phyloP scores from a whole-genome alignment of 2,329 filamentous ascomycete genomes.

The Paradendryphiella salina region DNA sequence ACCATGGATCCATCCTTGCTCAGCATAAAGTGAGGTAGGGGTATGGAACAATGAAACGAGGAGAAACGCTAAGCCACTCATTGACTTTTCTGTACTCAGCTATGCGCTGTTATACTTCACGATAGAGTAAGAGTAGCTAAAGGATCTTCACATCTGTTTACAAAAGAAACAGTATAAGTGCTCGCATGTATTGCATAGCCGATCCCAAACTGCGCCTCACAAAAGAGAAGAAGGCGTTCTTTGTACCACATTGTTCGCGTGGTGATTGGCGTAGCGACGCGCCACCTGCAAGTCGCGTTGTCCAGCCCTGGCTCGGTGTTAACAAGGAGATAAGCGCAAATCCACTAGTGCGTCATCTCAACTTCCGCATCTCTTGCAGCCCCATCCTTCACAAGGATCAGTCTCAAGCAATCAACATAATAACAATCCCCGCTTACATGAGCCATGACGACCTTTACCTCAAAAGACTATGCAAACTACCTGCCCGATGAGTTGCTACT shows the following conservation, averaged over 20 bases:
- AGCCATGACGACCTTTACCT: slow-evolving; percentile 2
- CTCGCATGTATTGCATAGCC: no score
- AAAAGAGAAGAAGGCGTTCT: not conserved
- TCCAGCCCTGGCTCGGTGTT: not conserved
- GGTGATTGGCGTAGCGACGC: not conserved
- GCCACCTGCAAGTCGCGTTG: not conserved
- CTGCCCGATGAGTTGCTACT: slow-evolving; percentile 60
- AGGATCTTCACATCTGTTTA: no score
- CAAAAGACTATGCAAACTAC: slow-evolving; percentile 35
- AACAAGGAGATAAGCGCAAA: slow-evolving; percentile 4
- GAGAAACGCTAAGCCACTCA: not conserved
- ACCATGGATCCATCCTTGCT: slow-evolving; percentile 66
- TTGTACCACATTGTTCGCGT: not conserved
- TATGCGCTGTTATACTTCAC: not conserved
- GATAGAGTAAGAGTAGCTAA: not conserved
- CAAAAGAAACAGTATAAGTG: no score
- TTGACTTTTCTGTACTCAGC: no score
- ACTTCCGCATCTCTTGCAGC: not conserved
- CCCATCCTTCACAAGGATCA: not conserved
- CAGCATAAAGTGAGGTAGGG: slow-evolving; percentile 60
- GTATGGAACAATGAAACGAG: not conserved
- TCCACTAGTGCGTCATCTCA: slow-evolving; percentile 10
- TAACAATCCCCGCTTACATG: not conserved
- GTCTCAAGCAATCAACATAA: no score
- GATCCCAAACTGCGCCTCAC: no score